These are phyloP conservation scores for Leccinum rimulosum DNA, from an alignment of 768 basidiomycete species.

Conservation along the genomic window DNA sequence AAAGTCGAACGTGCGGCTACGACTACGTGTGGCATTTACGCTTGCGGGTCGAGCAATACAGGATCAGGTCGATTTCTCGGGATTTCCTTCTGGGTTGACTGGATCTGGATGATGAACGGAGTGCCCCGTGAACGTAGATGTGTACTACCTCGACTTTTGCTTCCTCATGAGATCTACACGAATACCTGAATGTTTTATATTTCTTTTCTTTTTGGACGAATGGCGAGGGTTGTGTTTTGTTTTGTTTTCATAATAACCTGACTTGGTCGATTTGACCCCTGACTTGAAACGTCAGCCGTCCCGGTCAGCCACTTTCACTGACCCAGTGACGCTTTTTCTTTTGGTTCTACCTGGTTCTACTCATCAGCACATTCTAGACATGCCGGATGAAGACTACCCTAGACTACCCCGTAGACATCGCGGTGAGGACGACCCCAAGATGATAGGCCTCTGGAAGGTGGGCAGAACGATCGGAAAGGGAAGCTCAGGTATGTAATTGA, in stretches of 20 bases:
- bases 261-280: slow-evolving; percentile 17
- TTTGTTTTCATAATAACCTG: slow-evolving; percentile 4
- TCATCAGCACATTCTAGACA: slow-evolving; percentile 22
- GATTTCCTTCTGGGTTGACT: slow-evolving; percentile 79
- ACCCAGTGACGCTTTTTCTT: neutral
- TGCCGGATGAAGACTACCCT: slow-evolving; percentile 29
- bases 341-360: neutral
- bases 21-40: slow-evolving; percentile 81
- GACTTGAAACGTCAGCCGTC: slow-evolving; percentile 15
- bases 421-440: slow-evolving; percentile 50
- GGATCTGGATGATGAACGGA: slow-evolving; percentile 33
- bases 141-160: slow-evolving; percentile 7
- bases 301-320: slow-evolving; percentile 21
- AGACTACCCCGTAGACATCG: slow-evolving; percentile 30
- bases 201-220: neutral
- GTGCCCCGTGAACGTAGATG: slow-evolving; percentile 14
- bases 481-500: slow-evolving; percentile 57
- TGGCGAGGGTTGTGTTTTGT: neutral
- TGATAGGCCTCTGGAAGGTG: slow-evolving; percentile 80
- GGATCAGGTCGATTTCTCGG: slow-evolving; percentile 93
- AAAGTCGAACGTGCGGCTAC: slow-evolving; percentile 79
- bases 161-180: slow-evolving; percentile 24
- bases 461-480: slow-evolving; percentile 84
- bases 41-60: slow-evolving; percentile 67
- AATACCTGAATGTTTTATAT: slow-evolving; percentile 7